Conservation (phyloP, 192 early-diverging fungal species). For the Obelidium mucronatum region DNA sequence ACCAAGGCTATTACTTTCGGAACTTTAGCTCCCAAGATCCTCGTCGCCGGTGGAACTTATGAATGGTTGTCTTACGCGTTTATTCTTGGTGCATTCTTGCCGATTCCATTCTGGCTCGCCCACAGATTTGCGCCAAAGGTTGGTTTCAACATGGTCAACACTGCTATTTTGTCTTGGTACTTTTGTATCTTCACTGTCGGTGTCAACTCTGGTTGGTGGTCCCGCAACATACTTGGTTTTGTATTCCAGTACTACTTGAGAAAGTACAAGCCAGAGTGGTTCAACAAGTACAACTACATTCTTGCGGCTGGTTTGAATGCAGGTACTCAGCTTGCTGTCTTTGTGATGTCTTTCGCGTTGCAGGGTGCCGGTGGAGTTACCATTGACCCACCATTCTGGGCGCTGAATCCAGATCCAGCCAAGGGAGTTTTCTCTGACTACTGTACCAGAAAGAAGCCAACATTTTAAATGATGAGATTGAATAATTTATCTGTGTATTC, state of each 20-base stretch:
- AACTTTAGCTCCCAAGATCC: conserved; percentile 62
- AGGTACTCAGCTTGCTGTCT: conserved; percentile 30
- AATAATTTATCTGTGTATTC: too few species aligned
- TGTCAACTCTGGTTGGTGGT: conserved; percentile 32
- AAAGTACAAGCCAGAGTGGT: conserved; percentile 69
- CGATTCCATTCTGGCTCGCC: conserved; percentile 74
- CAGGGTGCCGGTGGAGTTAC: neutral
- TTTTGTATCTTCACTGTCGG: conserved; percentile 51
- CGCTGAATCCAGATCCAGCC: conserved; percentile 25
- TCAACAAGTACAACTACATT: conserved; percentile 63
- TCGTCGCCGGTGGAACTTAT: conserved; percentile 70
- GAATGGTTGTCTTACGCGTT: conserved; percentile 50
- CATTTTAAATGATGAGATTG: too few species aligned
- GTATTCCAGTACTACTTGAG: conserved; percentile 77
- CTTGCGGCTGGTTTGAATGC: conserved; percentile 63
- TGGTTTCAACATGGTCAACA: conserved; percentile 74
- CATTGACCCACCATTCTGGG: conserved; percentile 12
- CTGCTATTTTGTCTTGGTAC: conserved; percentile 68
- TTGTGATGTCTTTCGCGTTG: conserved; percentile 10
- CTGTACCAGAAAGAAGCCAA: too few species aligned
- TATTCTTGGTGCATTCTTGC: conserved; percentile 57
- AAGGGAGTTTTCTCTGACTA: conserved; percentile 9
- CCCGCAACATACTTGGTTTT: conserved; percentile 61
- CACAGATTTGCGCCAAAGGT: conserved; percentile 67
- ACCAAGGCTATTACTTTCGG: conserved; percentile 84